Percentiles rank a stretch among this genome's conserved stretches.
Evolutionary conservation across 2,329 filamentous ascomycete genomes (phyloP).

Genomic region (Trichoderma atrobrunneum): DNA sequence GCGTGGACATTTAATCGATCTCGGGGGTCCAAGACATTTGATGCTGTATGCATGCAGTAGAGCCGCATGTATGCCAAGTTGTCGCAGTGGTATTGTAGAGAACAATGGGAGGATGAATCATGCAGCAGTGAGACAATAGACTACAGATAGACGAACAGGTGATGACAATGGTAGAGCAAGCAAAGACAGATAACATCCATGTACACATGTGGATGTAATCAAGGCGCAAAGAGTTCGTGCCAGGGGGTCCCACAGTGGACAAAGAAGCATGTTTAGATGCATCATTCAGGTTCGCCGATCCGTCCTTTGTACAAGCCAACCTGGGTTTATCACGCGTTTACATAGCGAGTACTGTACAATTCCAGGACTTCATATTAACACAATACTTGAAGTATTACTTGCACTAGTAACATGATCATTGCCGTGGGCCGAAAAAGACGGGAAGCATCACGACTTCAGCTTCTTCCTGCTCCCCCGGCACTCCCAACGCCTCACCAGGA

Average conservation of each 20-base stretch:
- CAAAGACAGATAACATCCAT: not conserved
- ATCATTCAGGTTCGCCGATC: not conserved
- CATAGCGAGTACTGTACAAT: not conserved
- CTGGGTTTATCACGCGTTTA: not conserved
- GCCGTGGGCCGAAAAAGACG: not conserved
- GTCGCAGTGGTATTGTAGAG: not conserved
- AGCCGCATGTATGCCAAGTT: not conserved
- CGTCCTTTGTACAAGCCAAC: not conserved
- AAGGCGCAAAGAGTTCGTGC: not conserved
- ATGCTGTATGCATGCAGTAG: not conserved
- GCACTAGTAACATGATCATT: not conserved
- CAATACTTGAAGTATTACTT: not conserved
- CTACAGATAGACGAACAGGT: not conserved
- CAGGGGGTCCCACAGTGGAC: not conserved
- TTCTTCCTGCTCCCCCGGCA: not conserved
- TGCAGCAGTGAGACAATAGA: not conserved
- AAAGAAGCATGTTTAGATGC: conserved; percentile 14
- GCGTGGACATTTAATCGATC: not conserved
- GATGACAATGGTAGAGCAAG: not conserved
- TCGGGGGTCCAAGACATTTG: not conserved
- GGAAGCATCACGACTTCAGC: not conserved
- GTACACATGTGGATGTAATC: not conserved
- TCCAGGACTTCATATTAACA: not conserved
- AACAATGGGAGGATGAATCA: not conserved
- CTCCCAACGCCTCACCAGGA: not conserved